Base-by-base conservation (phyloP, 345 rosid genomes). In the Turritis glabra region DNA sequence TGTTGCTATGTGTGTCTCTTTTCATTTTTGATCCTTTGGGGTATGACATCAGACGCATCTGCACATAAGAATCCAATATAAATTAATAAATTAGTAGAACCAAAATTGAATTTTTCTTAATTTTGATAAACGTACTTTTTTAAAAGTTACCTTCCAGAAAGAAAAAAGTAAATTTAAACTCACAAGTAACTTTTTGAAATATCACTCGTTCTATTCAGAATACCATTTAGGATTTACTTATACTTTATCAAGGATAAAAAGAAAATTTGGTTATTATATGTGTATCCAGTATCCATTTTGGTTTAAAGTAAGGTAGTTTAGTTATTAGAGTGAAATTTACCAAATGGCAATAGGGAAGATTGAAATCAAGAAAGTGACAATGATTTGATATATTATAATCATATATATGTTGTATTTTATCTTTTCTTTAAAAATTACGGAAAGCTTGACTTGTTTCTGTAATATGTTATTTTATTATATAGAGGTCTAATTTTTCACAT, bases 21-120 rank as follows among this genome's bases (percentile, higher is more conserved):
- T 68, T 15, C 7, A 10, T 6, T n/a, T 40, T 37, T 37, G 37
- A 67, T 52, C 50, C 18, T 37, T 23, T 2, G 9, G 71, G 60
- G 25, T 67, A 37, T 52, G 37, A 3, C 25, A 17, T 37, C 52
- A 62, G 1, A 22, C 33, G 23, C 71, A 67, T 67, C 71, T 67
- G 13, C 25, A 3, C 48, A 51, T n/a, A 8, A 35, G 35, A 51
- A 48, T 23, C 18, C 29, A 33, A 33, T 15, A 22, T 32, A 33
- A 21, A 15, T 21, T 19, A 7, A 10, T 10, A 32, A 21, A 17
- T 23, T 29, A 55, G 22, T 29, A 7, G 5, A n/a, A 6, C 26
- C n/a, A 58, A 11, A 22, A 51, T 21, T 5, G 22, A 2, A 51
- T 23, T 43, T n/a, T 0, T 2, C 37, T 33, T 33, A 8, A 8